Evolutionary conservation across 179 eudicot genomes (phyloP), one percentile per base, ranked within the genome.

Genomic region (Beta macrorhiza): DNA sequence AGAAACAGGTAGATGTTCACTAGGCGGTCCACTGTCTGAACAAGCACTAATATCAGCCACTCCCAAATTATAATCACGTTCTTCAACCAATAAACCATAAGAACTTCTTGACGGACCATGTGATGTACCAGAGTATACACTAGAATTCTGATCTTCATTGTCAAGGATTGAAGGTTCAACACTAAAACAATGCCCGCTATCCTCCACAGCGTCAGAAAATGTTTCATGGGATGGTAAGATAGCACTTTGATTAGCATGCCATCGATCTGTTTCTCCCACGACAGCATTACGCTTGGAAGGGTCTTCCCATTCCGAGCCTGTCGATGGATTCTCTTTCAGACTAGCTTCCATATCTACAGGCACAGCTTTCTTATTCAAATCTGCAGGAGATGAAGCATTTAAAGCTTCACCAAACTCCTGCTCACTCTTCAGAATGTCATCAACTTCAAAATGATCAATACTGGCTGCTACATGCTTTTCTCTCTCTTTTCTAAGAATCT

Each of bases 381-480:
- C 84, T 32, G 85, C 62, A 80, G 80, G 77, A 78, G 68, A 72
- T 29, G 85, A 85, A 84, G 79, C 73, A 72, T 79, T 78, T 82
- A 82, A 80, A 37, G 79, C 86, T 70, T 88, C 84, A 63, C 20
- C 87, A 77, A 52, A 49, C 55, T 82, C 82, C 65, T 49, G 77
- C 45, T 53, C 82, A 77, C 20, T 76, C 59, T 82, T 78, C 32
- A 64, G 49, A 17, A 12, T 22, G 42, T 77, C 87, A 72, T 79
- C 47, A 32, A 45, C 37, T 72, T 65, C 79, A 25, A 29, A 9
- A 71, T 45, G 42, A 3, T 14, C 52, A 74, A 55, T 17, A 37
- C 57, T 44, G 20, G 61, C 77, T 72, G 77, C 47, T 47, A 47
- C 76, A 70, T 45, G 56, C 59, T 84, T 80, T 82, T 83, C 82